Evolutionary conservation across 2,329 filamentous ascomycete genomes (phyloP).

Genomic region (Dothiorella sarmentorum): DNA sequence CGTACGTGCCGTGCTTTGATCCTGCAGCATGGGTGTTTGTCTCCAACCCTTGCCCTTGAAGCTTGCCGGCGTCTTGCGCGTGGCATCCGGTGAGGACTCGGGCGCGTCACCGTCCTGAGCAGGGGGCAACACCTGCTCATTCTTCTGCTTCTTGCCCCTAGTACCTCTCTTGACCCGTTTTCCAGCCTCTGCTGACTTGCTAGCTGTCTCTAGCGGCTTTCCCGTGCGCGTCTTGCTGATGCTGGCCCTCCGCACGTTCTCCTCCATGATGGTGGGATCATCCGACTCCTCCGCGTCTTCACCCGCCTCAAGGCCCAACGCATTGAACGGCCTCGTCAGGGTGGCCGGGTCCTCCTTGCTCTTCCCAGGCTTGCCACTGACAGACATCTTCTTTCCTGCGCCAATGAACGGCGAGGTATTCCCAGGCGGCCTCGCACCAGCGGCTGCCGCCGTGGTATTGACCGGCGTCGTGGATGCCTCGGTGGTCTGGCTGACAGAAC

Average conservation of each 20-base stretch:
- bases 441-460: constrained; percentile 37
- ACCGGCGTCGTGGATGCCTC: constrained; percentile 44
- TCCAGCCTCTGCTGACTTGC: constrained; percentile 36
- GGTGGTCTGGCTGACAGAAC: not conserved
- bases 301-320: constrained; percentile 37
- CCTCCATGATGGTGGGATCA: constrained; percentile 29
- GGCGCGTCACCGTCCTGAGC: constrained; percentile 31
- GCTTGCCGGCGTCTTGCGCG: constrained; percentile 34
- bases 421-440: constrained; percentile 31
- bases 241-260: constrained; percentile 32
- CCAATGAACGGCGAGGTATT: constrained; percentile 39
- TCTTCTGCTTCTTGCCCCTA: constrained; percentile 45
- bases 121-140: constrained; percentile 22
- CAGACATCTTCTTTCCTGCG: constrained; percentile 27
- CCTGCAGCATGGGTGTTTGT: constrained; percentile 64
- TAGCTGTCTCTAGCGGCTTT: constrained; percentile 35
- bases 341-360: constrained; percentile 37
- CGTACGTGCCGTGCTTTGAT: constrained; percentile 43
- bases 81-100: constrained; percentile 28
- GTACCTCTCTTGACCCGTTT: constrained; percentile 45
- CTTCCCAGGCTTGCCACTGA: constrained; percentile 24
- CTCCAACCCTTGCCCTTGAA: constrained; percentile 63
- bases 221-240: constrained; percentile 40
- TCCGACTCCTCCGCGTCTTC: constrained; percentile 34
- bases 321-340: constrained; percentile 39